Conservation (phyloP, 306 rosid genomes). For the Ochetophila trinervis region DNA sequence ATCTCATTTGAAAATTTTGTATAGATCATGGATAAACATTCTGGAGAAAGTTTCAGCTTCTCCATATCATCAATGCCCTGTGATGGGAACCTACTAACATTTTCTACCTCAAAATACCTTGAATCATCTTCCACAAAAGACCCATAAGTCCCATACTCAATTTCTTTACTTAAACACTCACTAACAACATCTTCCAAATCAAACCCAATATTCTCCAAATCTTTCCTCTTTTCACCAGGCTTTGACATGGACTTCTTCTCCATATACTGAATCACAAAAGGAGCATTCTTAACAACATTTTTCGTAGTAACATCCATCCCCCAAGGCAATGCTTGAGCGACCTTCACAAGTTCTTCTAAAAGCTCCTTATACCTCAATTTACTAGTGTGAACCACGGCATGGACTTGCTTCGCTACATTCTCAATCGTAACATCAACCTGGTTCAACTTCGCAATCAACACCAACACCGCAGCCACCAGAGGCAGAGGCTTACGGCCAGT, state of each 20-base stretch:
- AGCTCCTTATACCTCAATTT: constrained; percentile 60
- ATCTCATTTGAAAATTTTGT: constrained; percentile 32
- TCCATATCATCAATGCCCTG: constrained; percentile 14
- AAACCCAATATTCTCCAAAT: constrained; percentile 21
- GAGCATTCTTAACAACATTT: constrained; percentile 58
- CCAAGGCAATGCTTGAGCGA: constrained; percentile 79
- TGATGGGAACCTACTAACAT: constrained; percentile 7
- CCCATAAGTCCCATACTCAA: constrained; percentile 25
- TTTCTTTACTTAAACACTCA: constrained; percentile 43
- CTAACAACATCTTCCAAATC: constrained; percentile 52
- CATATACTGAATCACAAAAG: constrained; percentile 65
- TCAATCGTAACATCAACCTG: constrained; percentile 44
- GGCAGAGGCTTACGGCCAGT: constrained; percentile 75
- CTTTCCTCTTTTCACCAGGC: constrained; percentile 30
- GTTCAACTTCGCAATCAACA: constrained; percentile 56
- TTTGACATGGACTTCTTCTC: constrained; percentile 62
- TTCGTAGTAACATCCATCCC: constrained; percentile 66
- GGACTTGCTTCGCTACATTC: constrained; percentile 52
- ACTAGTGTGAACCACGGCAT: constrained; percentile 52
- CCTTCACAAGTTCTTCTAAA: constrained; percentile 61
- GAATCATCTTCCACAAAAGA: constrained; percentile 28
- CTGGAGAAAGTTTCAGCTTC: constrained; percentile 46
- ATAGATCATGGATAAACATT: constrained; percentile 61
- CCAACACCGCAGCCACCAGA: constrained; percentile 69
- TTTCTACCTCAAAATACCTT: constrained; percentile 28